Percentiles rank a stretch among this genome's conserved stretches.
Evolutionary conservation across 2,329 filamentous ascomycete species (phyloP).

Genomic region (Botryotinia globosa): DNA sequence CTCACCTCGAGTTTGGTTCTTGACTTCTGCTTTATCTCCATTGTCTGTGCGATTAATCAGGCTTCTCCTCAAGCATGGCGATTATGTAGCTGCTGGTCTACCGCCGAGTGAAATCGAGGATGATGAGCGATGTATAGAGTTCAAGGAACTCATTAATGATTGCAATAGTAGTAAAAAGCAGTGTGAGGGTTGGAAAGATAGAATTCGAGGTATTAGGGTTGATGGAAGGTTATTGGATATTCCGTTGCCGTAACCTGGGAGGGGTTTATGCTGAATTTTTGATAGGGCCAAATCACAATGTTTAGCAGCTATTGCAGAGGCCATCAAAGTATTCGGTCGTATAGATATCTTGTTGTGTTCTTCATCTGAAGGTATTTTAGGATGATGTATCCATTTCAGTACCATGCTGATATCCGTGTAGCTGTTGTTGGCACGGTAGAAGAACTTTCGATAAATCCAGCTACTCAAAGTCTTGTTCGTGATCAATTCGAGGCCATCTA

Average conservation of each 20-base stretch:
- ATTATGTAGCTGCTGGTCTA: slow-evolving; percentile 83
- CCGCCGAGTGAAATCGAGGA: slow-evolving; percentile 76
- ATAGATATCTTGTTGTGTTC: slow-evolving; percentile 91
- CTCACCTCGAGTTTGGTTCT: slow-evolving; percentile 85
- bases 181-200: slow-evolving; percentile 75
- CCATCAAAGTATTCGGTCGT: slow-evolving; percentile 76
- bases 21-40: slow-evolving; percentile 83
- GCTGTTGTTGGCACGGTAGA: slow-evolving; percentile 88
- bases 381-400: too few species aligned
- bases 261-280: background rate
- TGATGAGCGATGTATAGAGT: slow-evolving; percentile 71
- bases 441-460: slow-evolving; percentile 72
- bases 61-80: slow-evolving; percentile 82
- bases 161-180: slow-evolving; percentile 61
- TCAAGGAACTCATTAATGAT: slow-evolving; percentile 73
- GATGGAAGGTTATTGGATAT: slow-evolving; percentile 47
- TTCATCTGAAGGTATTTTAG: slow-evolving; percentile 69
- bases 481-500: slow-evolving; percentile 95
- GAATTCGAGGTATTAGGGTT: slow-evolving; percentile 65
- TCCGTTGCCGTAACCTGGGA: background rate
- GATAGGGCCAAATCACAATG: slow-evolving; percentile 39
- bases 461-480: slow-evolving; percentile 74
- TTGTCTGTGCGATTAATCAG: slow-evolving; percentile 79
- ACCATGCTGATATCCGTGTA: slow-evolving; percentile 38
- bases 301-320: slow-evolving; percentile 77